Evolutionary conservation across 768 basidiomycete genomes (phyloP), one percentile per base, ranked within the genome.

Genomic region (Podaxis rugospora): DNA sequence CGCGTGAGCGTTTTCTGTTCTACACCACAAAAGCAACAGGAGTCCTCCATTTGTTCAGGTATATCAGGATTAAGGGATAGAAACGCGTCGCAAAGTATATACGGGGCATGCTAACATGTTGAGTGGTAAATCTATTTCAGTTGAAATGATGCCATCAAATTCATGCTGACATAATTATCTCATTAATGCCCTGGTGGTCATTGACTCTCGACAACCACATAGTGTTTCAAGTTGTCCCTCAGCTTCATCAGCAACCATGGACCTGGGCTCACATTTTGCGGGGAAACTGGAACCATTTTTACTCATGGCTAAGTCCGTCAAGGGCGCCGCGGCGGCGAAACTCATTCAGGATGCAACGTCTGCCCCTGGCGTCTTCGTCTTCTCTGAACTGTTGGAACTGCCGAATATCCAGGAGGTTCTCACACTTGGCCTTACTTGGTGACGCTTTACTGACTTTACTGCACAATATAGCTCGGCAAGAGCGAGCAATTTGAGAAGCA

Each of bases 241-340:
- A 59, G 7, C 27, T 14, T 49, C 32, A 57, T 46, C 66, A 62
- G 13, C 18, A 54, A 60, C 59, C 56, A 60, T 89, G 86, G 87
- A 90, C 65, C 71, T 87, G 5, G 85, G 84, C 60, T 75, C 81
- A 27, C 84, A 85, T 68, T 85, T 85, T 57, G 71, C 83, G 4
- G 77, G 85, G 14, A 92, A 89, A 66, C 80, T 94, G 10, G 95
- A 98, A 75, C 93, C 94, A 0, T 97, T 90, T 73, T 72, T 97
- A 46, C 83, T 98, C 62, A 93, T 98, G 76, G 93, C 89, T 3
- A 95, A 95, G 71, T 91, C 92, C 0, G 84, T 91, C 9, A 95
- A 93, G 69, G 96, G 96, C 1, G 93, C 93, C 0, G 93, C 91
- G 0, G 94, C 95, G 0, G 95, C 93, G 5, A 95, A 95, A 70